Conservation (phyloP, 129 eudicot genomes). For the Escallonia rubra region DNA sequence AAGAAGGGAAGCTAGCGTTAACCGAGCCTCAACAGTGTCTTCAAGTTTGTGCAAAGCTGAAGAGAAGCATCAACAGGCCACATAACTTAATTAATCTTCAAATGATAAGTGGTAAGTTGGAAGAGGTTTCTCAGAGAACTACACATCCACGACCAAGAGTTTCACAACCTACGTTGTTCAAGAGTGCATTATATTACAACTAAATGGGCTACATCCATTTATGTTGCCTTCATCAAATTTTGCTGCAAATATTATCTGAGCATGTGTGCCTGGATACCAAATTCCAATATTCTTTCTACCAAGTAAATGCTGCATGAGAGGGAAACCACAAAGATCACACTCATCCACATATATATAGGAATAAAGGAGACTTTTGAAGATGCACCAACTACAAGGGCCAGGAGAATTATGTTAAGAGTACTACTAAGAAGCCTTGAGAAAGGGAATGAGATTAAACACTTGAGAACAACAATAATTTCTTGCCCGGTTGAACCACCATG, state of each 20-base stretch:
- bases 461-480: too few species aligned
- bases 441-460: too few species aligned
- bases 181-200: too few species aligned
- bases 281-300: neutral
- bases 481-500: too few species aligned
- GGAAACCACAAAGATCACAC: too few species aligned
- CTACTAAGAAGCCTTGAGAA: too few species aligned
- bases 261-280: neutral
- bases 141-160: neutral
- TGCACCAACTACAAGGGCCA: too few species aligned
- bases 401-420: too few species aligned
- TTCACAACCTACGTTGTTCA: neutral
- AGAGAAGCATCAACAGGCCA: neutral
- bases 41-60: slow-evolving; percentile 61
- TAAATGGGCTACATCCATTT: neutral
- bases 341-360: too few species aligned
- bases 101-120: neutral
- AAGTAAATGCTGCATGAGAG: too few species aligned
- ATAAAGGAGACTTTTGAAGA: too few species aligned
- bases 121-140: neutral
- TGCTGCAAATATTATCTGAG: neutral
- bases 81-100: neutral
- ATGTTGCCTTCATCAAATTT: too few species aligned
- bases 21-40: slow-evolving; percentile 62
- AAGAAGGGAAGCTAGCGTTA: slow-evolving; percentile 70